Conservation (phyloP, 179 eudicot species). For the Sideroxylon spinosum region DNA sequence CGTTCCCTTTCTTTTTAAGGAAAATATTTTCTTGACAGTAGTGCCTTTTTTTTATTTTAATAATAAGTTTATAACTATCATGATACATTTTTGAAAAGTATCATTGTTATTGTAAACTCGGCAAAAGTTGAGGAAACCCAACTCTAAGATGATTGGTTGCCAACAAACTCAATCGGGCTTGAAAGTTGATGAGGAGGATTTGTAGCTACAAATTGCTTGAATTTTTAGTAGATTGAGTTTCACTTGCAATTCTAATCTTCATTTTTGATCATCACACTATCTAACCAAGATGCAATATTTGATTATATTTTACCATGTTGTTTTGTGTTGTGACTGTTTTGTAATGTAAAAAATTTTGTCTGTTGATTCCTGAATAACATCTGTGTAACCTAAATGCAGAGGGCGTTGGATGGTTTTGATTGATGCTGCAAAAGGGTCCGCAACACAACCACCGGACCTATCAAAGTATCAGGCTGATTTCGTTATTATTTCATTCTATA, state of each 20-base stretch:
- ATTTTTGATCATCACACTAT: not conserved
- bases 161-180: not conserved
- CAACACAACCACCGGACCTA: slow-evolving; percentile 81
- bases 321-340: not conserved
- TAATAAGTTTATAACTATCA: not conserved
- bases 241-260: not conserved
- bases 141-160: not conserved
- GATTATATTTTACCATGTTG: no score
- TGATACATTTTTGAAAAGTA: not conserved
- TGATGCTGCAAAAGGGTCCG: slow-evolving; percentile 98
- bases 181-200: not conserved
- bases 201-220: not conserved
- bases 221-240: not conserved
- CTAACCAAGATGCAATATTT: not conserved
- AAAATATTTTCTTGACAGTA: not conserved
- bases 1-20: not conserved
- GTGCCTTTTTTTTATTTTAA: not conserved
- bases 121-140: not conserved
- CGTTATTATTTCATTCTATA: slow-evolving; percentile 83
- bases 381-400: slow-evolving; percentile 32
- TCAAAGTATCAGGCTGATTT: slow-evolving; percentile 79
- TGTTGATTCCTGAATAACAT: slow-evolving; percentile 2
- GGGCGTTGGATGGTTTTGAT: slow-evolving; percentile 80
- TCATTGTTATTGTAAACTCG: not conserved
- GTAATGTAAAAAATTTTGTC: not conserved